These are phyloP conservation scores for Saitozyma sp. DNA, from an alignment of 768 basidiomycete genomes.

Conservation along the genomic window DNA sequence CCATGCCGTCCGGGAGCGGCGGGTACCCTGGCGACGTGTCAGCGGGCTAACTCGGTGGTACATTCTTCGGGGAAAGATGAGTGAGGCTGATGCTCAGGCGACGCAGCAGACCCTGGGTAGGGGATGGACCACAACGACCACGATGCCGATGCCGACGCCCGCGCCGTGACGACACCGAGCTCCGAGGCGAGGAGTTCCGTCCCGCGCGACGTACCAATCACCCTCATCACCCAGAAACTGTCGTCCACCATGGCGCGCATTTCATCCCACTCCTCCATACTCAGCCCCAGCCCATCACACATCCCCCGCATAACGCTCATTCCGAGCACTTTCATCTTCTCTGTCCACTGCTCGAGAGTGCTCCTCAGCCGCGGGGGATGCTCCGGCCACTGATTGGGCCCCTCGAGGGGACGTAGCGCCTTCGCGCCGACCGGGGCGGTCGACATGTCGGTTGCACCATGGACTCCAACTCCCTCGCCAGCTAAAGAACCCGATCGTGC, in stretches of 20 bases:
- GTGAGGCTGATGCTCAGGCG: too few relatives aligned
- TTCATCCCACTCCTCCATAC: constrained; percentile 66
- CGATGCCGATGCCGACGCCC: too few relatives aligned
- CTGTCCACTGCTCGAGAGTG: constrained; percentile 72
- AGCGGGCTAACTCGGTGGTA: too few relatives aligned
- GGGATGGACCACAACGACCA: too few relatives aligned
- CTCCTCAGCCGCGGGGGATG: constrained; percentile 59
- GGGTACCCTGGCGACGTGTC: constrained; percentile 63
- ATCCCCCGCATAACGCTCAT: constrained; percentile 84
- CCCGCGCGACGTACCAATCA: constrained; percentile 62
- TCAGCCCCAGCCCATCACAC: constrained; percentile 75
- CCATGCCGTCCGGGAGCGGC: constrained; percentile 72
- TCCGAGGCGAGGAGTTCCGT: background rate
- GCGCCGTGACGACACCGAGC: too few relatives aligned
- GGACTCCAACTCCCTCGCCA: background rate
- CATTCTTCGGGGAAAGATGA: too few relatives aligned
- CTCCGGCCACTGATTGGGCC: constrained; percentile 64
- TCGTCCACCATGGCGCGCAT: constrained; percentile 73
- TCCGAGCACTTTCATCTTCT: constrained; percentile 82
- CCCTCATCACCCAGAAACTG: constrained; percentile 85
- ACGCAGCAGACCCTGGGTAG: too few relatives aligned
- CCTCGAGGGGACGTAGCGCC: constrained; percentile 63
- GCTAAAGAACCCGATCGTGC: background rate
- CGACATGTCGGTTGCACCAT: background rate
- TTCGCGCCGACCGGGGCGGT: background rate